These are phyloP conservation scores for Cardamine resedifolia DNA, from an alignment of 345 rosid species.

Conservation along the genomic window DNA sequence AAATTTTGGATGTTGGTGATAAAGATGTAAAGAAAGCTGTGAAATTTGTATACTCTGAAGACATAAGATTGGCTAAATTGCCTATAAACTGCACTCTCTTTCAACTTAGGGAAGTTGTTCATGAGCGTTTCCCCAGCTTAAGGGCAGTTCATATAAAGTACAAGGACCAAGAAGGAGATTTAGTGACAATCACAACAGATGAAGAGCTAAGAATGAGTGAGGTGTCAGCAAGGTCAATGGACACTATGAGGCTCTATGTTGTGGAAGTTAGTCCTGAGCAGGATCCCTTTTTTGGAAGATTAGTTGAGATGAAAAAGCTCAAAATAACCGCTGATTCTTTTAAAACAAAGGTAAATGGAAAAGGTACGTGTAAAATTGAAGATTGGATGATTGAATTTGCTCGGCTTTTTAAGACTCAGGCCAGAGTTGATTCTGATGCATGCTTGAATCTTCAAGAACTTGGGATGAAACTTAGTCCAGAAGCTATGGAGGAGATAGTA, in stretches of 20 bases:
- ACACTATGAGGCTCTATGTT: conserved; percentile 57
- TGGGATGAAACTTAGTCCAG: conserved; percentile 77
- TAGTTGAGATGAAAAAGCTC: conserved; percentile 36
- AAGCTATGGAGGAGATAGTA: conserved; percentile 88
- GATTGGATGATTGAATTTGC: conserved; percentile 89
- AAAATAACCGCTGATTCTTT: conserved; percentile 29
- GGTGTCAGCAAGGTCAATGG: conserved; percentile 49
- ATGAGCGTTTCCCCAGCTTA: conserved; percentile 64
- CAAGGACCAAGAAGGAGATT: conserved; percentile 88
- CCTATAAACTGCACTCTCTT: conserved; percentile 68
- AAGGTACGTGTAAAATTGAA: conserved; percentile 49
- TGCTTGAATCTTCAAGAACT: conserved; percentile 79
- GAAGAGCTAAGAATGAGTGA: conserved; percentile 84
- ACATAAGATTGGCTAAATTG: conserved; percentile 73
- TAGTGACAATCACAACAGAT: conserved; percentile 76
- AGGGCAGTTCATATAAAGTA: conserved; percentile 74
- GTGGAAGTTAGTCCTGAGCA: conserved; percentile 63
- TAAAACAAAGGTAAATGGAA: conserved; percentile 35
- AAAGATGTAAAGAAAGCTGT: conserved; percentile 54
- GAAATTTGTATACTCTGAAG: conserved; percentile 74
- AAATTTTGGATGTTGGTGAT: conserved; percentile 38
- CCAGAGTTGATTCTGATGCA: conserved; percentile 67
- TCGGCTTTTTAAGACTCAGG: conserved; percentile 70
- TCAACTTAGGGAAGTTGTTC: conserved; percentile 67
- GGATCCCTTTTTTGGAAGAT: conserved; percentile 56